Percentiles rank a stretch among this genome's conserved stretches.
Evolutionary conservation across 2,329 filamentous ascomycete genomes (phyloP).

Genomic region (Trichoderma guizhouense): DNA sequence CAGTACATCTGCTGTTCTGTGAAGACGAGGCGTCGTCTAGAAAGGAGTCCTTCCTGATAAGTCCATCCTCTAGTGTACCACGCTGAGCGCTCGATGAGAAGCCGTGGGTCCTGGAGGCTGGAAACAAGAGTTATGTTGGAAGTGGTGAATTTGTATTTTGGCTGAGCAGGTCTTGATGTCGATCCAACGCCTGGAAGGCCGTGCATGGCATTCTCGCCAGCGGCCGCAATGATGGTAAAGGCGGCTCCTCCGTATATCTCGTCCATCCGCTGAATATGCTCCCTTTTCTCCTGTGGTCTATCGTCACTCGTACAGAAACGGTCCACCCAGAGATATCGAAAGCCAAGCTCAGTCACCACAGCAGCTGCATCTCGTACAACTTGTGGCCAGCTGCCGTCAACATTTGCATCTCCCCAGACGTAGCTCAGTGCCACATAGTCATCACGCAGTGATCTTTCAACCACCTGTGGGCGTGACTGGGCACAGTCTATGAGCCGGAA

Average conservation of each 20-base stretch:
- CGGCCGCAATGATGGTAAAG: slow-evolving; percentile 39
- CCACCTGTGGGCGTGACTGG: slow-evolving; percentile 31
- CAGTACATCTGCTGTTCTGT: slow-evolving; percentile 40
- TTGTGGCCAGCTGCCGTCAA: slow-evolving; percentile 28
- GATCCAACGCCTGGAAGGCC: slow-evolving; percentile 36
- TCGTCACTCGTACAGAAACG: slow-evolving; percentile 33
- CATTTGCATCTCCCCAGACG: slow-evolving; percentile 31
- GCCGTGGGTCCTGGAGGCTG: slow-evolving; percentile 30
- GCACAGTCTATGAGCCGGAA: slow-evolving; percentile 35
- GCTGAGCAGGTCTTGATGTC: slow-evolving; percentile 28
- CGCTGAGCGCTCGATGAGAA: slow-evolving; percentile 30
- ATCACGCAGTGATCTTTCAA: slow-evolving; percentile 29
- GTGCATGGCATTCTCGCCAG: slow-evolving; percentile 31
- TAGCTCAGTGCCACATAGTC: slow-evolving; percentile 36
- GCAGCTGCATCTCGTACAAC: slow-evolving; percentile 32
- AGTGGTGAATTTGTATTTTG: slow-evolving; percentile 33
- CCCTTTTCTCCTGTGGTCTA: slow-evolving; percentile 25
- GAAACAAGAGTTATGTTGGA: slow-evolving; percentile 33
- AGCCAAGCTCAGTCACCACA: slow-evolving; percentile 31
- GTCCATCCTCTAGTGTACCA: slow-evolving; percentile 40
- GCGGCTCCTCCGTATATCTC: slow-evolving; percentile 35
- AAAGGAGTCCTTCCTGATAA: slow-evolving; percentile 38
- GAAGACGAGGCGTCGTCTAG: slow-evolving; percentile 37
- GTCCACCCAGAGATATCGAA: slow-evolving; percentile 40
- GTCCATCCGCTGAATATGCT: slow-evolving; percentile 37